phyloP scores from a whole-genome alignment of 257 asterid species.

The Solanum rostratum region DNA sequence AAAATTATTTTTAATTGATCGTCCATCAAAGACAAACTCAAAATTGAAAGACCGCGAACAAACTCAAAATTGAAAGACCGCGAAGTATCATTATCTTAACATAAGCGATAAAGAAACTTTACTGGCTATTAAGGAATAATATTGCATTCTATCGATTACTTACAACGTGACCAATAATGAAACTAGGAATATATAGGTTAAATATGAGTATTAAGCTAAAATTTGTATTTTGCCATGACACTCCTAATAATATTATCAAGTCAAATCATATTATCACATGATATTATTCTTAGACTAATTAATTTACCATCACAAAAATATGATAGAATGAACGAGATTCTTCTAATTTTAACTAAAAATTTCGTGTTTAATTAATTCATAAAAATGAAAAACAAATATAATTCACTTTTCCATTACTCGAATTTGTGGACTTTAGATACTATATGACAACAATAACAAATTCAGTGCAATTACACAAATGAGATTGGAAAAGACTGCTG shows the following conservation, averaged over 20 bases:
- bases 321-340: neutral
- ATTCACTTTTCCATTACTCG: neutral
- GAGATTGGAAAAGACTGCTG: no score
- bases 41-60: neutral
- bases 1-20: no score
- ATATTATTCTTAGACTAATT: no score
- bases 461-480: no score
- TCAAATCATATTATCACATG: neutral
- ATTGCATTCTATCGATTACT: neutral
- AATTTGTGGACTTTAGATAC: neutral
- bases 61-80: neutral
- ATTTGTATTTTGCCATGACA: neutral
- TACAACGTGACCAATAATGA: rapidly evolving
- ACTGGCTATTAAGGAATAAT: neutral
- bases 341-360: neutral
- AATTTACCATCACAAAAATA: no score
- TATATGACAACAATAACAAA: neutral
- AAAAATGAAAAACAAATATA: no score
- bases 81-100: neutral
- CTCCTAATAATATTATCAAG: neutral
- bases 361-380: neutral
- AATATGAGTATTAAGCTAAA: no score
- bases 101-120: no score
- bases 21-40: rapidly evolving
- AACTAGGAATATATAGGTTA: no score